Base-by-base conservation (phyloP, 1,284 basidiomycete species). In the Tilletia setariae region DNA sequence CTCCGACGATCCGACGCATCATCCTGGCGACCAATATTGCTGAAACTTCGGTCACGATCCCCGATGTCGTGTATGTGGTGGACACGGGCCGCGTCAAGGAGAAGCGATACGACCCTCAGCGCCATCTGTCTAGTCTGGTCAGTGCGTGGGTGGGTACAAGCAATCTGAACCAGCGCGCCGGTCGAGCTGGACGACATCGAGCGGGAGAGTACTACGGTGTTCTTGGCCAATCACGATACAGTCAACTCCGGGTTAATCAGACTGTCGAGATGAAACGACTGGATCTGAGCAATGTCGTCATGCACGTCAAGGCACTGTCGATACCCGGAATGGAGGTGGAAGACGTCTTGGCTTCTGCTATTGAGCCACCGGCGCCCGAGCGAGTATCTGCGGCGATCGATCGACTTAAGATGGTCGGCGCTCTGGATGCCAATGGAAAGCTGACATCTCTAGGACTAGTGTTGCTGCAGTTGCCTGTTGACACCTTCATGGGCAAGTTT, bases 21-120 rank as follows among this genome's bases (percentile, higher is more conserved):
- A 95, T 97, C 74, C 86, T 97, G 49, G 88, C 94, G 2, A 98
- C 94, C 61, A 98, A 97, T 83, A 95, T 98, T 70, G 95, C 94
- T 15, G 94, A 98, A 84, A 96, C 94, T 1, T 94, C 92, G 4
- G 87, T 98, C 75, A 98, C 94, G 1, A 97, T 98, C 74, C 94
- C 94, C 1, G 92, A 97, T 79, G 93, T 97, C 32, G 93, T 96
- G 6, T 94, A 93, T 79, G 94, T 98, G 63, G 89, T 97, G 59
- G 94, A 98, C 80, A 88, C 91, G 0, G 94, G 88, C 28, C 90
- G 90, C 79, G 87, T 94, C 81, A 96, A 95, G 84, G 93, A 97
- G 84, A 89, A 92, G 80, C 88, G 90, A n/a, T 98, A 93, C 81
- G 93, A 98, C 80, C 93, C 94, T 0, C 88, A 91, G 66, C 87